Base-by-base conservation (phyloP, 1,139 yeast genomes). In the Arxiozyma bovina region DNA sequence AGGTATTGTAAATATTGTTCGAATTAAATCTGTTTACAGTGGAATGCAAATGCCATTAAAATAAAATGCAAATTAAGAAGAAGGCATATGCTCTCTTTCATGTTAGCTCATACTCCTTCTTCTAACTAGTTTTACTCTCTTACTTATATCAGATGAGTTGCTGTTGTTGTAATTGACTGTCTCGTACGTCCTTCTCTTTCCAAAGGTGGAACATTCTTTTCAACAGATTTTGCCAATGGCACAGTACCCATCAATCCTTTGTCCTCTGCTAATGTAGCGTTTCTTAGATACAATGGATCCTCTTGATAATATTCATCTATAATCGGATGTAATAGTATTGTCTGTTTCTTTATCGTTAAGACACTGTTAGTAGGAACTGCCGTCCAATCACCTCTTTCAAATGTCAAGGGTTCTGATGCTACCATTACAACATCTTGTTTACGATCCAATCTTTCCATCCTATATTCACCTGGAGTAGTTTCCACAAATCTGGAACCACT, bases 311-410 rank as follows among this genome's bases (percentile, higher is more conserved):
- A 91, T 69, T 93, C 96, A 69, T 93, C 99, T 53, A 79, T 74
- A 42, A 93, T 87, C 1, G 99, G 99, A 65, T 91, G 96, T 75
- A 93, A 74, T 53, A 93, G 74, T 9, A 93, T 95, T 1, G 96
- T 88, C 66, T 90, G 95, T 55, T 81, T 84, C 59, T 84, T 84
- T 57, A 93, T 84, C 0, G 96, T 87, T n/a, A 93, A 70, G 3
- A 85, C 73, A 1, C 97, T 86, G 69, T 93, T 93, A 3, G 98
- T 86, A 1, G 98, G 99, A 1, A 93, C 96, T 20, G 96, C 85
- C 56, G 93, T 87, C 99, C 99, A 93, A 72, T 93, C 99, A 45
- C 93, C 93, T 55, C 99, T 75, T 73, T 93, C 98, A 70, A 93
- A 93, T 0, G 99, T 93, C 56, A 93, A 76, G 0, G 99, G 99